Evolutionary conservation across 495 filamentous ascomycete genomes (phyloP).

Genomic region (Chaetomium cochliodes): DNA sequence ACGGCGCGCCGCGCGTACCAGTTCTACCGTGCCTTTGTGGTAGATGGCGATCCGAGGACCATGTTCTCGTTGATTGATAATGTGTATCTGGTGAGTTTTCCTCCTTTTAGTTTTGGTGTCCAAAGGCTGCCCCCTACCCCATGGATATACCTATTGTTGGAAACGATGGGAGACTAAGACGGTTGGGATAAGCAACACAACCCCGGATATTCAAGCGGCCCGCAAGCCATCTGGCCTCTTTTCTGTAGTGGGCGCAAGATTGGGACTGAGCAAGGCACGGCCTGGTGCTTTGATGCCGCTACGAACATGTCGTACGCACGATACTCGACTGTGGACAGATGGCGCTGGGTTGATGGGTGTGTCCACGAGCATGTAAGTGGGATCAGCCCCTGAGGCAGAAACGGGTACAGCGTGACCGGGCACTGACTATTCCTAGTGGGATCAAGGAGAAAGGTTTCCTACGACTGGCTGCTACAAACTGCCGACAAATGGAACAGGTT

Average conservation of each 20-base stretch:
- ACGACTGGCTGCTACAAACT: constrained; percentile 42
- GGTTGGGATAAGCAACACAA: background rate
- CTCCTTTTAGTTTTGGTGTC: too few species aligned
- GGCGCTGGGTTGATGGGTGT: constrained; percentile 49
- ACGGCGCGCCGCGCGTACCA: constrained; percentile 47
- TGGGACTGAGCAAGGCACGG: background rate
- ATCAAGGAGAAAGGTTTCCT: constrained; percentile 38
- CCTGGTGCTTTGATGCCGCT: constrained; percentile 8
- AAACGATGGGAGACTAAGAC: background rate
- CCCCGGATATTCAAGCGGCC: constrained; percentile 6
- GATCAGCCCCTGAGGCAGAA: background rate
- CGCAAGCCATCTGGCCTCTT: constrained; percentile 11
- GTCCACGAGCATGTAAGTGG: constrained; percentile 50
- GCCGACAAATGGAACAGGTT: constrained; percentile 13
- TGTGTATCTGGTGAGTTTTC: constrained; percentile 16
- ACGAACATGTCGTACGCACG: constrained; percentile 51
- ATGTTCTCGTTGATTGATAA: constrained; percentile 50
- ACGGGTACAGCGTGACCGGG: constrained; percentile 11
- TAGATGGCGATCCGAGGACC: constrained; percentile 46
- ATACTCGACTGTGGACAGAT: constrained; percentile 46
- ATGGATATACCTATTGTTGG: background rate
- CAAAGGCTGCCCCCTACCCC: too few species aligned
- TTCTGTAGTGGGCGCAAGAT: background rate
- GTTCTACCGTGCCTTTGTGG: constrained; percentile 51
- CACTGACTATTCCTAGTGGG: constrained; percentile 36